Evolutionary conservation across 331 rosid species (phyloP).

Genomic region (Acacia concinna): DNA sequence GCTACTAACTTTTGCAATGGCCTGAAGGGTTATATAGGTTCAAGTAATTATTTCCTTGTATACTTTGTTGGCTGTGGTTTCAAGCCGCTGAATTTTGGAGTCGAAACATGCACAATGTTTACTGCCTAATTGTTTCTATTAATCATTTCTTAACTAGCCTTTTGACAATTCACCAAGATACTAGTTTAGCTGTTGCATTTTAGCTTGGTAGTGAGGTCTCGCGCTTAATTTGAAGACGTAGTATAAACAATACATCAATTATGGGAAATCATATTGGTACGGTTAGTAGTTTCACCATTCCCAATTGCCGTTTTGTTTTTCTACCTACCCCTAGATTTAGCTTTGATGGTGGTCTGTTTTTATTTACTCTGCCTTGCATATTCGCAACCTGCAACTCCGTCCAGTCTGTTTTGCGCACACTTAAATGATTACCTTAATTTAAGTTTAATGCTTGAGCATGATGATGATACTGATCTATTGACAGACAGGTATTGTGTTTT

Average conservation of each 20-base stretch:
- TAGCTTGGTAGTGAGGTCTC: background rate
- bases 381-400: background rate
- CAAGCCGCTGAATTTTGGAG: background rate
- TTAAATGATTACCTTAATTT: no score
- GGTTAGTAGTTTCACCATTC: background rate
- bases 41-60: background rate
- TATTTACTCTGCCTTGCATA: background rate
- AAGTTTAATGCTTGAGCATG: background rate
- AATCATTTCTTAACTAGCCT: background rate
- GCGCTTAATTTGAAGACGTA: background rate
- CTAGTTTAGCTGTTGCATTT: background rate
- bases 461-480: background rate
- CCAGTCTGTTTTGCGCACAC: background rate
- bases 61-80: background rate
- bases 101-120: background rate
- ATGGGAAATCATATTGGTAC: background rate
- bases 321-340: background rate
- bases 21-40: no score
- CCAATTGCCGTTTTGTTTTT: background rate
- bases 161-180: no score
- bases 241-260: background rate
- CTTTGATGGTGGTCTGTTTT: background rate
- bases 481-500: background rate
- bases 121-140: background rate
- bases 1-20: no score